Base-by-base conservation (phyloP, 345 rosid genomes). In the Trapa incisa region DNA sequence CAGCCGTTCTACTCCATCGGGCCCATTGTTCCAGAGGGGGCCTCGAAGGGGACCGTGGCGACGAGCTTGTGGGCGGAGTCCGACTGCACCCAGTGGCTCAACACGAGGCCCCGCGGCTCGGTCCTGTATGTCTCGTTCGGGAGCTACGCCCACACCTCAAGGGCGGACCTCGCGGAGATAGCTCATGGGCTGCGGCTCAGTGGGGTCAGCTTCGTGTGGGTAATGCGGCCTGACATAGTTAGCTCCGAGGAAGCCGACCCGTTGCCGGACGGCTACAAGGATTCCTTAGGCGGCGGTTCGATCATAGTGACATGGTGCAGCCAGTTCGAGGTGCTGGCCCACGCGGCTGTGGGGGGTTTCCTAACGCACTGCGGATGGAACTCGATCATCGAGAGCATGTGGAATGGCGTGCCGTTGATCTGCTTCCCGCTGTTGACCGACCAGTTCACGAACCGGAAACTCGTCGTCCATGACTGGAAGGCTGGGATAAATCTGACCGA, bases 311-410 rank as follows among this genome's bases (percentile, higher is more conserved):
- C 92, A 0, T 93, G 98, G 94, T 90, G 98, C 67, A 66, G 77
- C 67, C 97, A 93, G 60, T 79, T 67, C 65, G 74, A 60, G 8
- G 92, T 87, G 39, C 22, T 90, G 72, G 65, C 84, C 45, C 92
- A 93, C 64, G 74, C 62, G 0, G 84, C 96, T 0, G 70, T 86
- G 33, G 94, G 97, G 68, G 98, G 92, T 41, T 88, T 93, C 76
- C 72, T 88, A 57, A 90, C 81, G 0, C 98, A 90, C 17, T 87
- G 98, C 58, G 96, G 97, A 5, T 89, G 98, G 96, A 88, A 93
- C 60, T 93, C 97, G 13, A 78, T 81, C 0, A 54, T 84, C 14
- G 98, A 90, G 68, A 80, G 88, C 17, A 70, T 79, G 50, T 89
- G 98, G 96, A 84, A 88, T 17, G 60, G 68, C 16, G 79, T 93